These are phyloP conservation scores for Penicillium bovifimosum DNA, from an alignment of 495 filamentous ascomycete species.

Conservation along the genomic window DNA sequence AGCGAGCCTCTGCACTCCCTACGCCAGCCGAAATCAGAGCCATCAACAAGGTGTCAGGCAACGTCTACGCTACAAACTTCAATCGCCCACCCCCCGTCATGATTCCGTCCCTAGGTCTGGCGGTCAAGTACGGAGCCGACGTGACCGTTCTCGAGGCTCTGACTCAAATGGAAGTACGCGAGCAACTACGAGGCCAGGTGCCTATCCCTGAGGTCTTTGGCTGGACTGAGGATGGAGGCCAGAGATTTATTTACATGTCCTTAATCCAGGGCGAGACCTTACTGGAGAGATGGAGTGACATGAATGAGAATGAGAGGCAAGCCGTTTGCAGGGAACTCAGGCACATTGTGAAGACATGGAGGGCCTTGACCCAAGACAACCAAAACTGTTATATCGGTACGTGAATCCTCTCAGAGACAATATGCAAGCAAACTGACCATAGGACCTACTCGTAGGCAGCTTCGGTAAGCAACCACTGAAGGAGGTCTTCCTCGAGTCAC, in stretches of 20 bases:
- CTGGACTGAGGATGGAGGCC: conserved; percentile 36
- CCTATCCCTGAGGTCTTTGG: conserved; percentile 45
- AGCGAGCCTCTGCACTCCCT: conserved; percentile 5
- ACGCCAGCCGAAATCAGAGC: conserved; percentile 16
- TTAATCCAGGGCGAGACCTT: conserved; percentile 35
- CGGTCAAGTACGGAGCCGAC: not conserved
- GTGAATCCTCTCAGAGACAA: no score
- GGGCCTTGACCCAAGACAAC: conserved; percentile 19
- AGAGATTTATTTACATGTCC: conserved; percentile 46
- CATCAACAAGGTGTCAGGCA: conserved; percentile 14
- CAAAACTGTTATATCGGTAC: conserved; percentile 30
- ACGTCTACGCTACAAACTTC: conserved; percentile 4
- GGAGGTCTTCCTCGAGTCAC: conserved; percentile 18
- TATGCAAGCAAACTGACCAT: no score
- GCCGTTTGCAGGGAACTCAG: conserved; percentile 37
- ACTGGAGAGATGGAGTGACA: conserved; percentile 29
- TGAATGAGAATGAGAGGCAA: conserved; percentile 30
- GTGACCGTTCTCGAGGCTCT: conserved; percentile 33
- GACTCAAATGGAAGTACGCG: conserved; percentile 34
- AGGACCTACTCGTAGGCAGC: conserved; percentile 21
- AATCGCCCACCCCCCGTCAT: conserved; percentile 25
- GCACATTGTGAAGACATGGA: conserved; percentile 22
- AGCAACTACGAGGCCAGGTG: conserved; percentile 25
- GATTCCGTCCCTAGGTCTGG: conserved; percentile 32
- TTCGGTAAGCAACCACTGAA: conserved; percentile 19